Percentiles rank a stretch among this genome's conserved stretches.
These are phyloP conservation scores for Oryza longistaminata DNA, from an alignment of 176 grass and related monocot genomes.

Conservation along the genomic window DNA sequence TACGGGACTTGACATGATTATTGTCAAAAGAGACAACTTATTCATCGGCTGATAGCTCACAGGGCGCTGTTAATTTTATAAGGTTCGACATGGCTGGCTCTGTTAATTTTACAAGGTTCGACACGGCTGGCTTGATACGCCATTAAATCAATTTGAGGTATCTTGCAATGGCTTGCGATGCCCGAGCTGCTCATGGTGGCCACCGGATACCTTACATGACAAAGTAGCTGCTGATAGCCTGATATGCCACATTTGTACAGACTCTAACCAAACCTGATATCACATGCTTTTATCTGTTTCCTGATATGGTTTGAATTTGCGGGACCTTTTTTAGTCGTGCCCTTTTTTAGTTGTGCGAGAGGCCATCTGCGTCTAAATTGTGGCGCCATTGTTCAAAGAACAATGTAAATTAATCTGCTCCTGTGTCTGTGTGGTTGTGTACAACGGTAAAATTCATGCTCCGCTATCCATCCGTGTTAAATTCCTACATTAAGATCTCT, in stretches of 20 bases:
- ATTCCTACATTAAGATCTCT: not conserved
- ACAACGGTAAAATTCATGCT: not conserved
- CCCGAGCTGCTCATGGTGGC: conserved; percentile 5
- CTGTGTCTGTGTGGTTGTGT: not conserved
- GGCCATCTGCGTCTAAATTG: conserved; percentile 21
- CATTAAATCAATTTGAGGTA: not conserved
- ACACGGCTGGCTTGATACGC: not conserved
- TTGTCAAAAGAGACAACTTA: not conserved
- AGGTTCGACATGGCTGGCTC: not conserved
- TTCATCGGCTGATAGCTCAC: not conserved
- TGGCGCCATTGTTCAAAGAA: not conserved
- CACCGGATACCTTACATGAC: not conserved
- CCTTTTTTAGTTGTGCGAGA: not conserved
- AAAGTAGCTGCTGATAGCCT: conserved; percentile 23
- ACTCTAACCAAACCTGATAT: conserved; percentile 41
- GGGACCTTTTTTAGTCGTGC: not conserved
- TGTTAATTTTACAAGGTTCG: not conserved
- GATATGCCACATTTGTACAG: conserved; percentile 41
- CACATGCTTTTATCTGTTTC: conserved; percentile 18
- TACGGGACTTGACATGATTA: conserved; percentile 58
- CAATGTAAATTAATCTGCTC: not conserved
- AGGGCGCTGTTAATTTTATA: not conserved
- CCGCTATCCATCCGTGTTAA: not conserved
- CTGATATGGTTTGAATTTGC: not conserved
- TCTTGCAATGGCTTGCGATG: not conserved